phyloP scores from a whole-genome alignment of 164 flowering plant species.

The Aristolochia fimbriata region DNA sequence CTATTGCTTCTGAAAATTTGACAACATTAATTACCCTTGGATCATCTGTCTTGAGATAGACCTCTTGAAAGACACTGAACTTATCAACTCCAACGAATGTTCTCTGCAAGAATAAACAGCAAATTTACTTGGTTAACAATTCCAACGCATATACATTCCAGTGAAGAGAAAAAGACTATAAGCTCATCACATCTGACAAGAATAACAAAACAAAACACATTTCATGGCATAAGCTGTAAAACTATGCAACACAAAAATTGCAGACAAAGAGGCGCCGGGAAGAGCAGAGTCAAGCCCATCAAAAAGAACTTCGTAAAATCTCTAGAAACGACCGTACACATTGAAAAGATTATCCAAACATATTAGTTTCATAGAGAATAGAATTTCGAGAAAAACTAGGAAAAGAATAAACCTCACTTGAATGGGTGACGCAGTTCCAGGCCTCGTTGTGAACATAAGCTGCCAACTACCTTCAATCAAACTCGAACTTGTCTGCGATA shows the following conservation, averaged over 20 bases:
- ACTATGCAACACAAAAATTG: neutral
- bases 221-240: neutral
- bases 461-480: slow-evolving; percentile 93
- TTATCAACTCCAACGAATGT: slow-evolving; percentile 94
- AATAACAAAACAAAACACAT: neutral
- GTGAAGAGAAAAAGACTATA: too few species aligned
- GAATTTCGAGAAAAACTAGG: too few species aligned
- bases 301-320: too few species aligned
- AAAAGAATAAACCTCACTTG: slow-evolving; percentile 36
- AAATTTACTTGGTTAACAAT: neutral
- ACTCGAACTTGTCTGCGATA: slow-evolving; percentile 64
- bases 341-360: too few species aligned
- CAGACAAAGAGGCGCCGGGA: too few species aligned
- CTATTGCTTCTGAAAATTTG: slow-evolving; percentile 74
- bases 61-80: slow-evolving; percentile 87
- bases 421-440: slow-evolving; percentile 92
- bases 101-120: slow-evolving; percentile 32
- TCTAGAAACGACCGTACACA: neutral
- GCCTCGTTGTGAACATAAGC: slow-evolving; percentile 86
- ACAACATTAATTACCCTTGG: slow-evolving; percentile 90
- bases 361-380: too few species aligned
- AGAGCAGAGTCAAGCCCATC: too few species aligned
- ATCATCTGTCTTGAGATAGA: slow-evolving; percentile 63
- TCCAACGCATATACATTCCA: too few species aligned
- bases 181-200: too few species aligned